These are phyloP conservation scores for Cyamopsis tetragonoloba DNA, from an alignment of 306 rosid species.

Conservation along the genomic window DNA sequence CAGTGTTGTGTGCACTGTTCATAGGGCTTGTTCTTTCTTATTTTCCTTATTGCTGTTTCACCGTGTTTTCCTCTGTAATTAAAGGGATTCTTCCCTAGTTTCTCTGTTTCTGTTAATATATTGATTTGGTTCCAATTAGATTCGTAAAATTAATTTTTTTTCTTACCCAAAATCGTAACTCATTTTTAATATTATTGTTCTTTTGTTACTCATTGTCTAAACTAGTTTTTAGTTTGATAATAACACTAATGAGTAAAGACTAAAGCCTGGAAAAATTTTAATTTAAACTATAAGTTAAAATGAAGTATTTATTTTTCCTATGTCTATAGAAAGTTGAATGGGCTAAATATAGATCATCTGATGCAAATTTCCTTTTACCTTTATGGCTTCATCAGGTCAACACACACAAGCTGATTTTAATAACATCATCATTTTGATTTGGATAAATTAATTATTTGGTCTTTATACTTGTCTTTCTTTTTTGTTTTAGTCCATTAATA, in stretches of 20 bases:
- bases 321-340: not conserved
- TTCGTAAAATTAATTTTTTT: not conserved
- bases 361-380: not conserved
- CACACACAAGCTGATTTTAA: slow-evolving; percentile 4
- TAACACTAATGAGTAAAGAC: no score
- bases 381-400: not conserved
- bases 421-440: not conserved
- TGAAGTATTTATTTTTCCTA: not conserved
- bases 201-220: not conserved
- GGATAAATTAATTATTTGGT: no score
- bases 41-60: no score
- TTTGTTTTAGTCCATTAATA: not conserved
- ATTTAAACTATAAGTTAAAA: not conserved
- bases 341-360: not conserved
- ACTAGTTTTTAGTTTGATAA: not conserved
- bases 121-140: no score
- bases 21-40: no score
- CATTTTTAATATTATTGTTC: not conserved
- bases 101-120: no score
- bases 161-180: not conserved
- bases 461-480: no score
- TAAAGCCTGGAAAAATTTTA: not conserved
- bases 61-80: no score
- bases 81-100: no score
- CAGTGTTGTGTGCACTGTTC: no score